Evolutionary conservation across 768 basidiomycete species (phyloP), one percentile per base, ranked within the genome.

Genomic region (Serpula lacrymans): DNA sequence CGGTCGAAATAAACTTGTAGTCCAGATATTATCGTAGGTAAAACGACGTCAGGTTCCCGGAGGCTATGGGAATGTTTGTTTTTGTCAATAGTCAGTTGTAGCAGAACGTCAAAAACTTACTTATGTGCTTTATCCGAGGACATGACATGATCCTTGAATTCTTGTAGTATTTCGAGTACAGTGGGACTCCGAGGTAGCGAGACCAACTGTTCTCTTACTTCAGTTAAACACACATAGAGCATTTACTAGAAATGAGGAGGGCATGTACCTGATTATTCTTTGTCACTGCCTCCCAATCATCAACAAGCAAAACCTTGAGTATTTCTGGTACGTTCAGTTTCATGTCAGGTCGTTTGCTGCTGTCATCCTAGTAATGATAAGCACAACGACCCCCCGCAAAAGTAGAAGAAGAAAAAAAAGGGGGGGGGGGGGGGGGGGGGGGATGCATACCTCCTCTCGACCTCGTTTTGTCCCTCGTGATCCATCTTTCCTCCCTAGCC

Each of bases 211-310:
- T 13, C 9, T 21, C 16, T 20, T 31, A 21, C 17, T 29, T 8
- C 12, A 20, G 49, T 6, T 40, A 24, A 32, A 20, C 23, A 21
- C 34, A 32, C 25, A n/a, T n/a, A n/a, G n/a, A n/a, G n/a, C n/a
- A n/a, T n/a, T n/a, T n/a, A n/a, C n/a, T 16, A 14, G 28, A 36
- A 27, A 28, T 6, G 21, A 12, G 37, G 25, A 31, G 16, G 13
- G 13, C 17, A 18, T 64, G 20, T 43, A 86, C 95, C 77, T 92
- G 88, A 51, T 82, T 81, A 58, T 93, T 88, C 69, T 96, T 97
- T 39, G 96, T 98, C 27, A 98, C 82, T 4, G 84, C 80, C 63
- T 98, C 95, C 96, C 96, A 99, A 51, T 98, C 96, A 55, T 98
- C 93, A 2, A 98, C 93, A 26, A 99, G 72, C 34, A 86, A 73